Evolutionary conservation across 306 rosid genomes (phyloP), one percentile per base, ranked within the genome.

Genomic region (Lathyrus sativus): DNA sequence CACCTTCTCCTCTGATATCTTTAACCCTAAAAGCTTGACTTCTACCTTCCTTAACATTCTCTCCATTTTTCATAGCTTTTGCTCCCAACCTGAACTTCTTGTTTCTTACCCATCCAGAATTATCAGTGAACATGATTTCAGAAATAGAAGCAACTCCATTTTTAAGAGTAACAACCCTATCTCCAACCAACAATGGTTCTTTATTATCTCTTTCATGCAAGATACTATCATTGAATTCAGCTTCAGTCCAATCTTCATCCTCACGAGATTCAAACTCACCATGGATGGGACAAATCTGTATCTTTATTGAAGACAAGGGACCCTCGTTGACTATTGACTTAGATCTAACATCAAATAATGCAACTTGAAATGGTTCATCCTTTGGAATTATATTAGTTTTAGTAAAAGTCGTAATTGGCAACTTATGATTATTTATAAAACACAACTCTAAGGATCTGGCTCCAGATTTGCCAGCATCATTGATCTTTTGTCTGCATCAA

Each of bases 1-100:
- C 60, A 88, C 95, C 0, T 57, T 88, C 90, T 65, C 95, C 96
- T 0, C 95, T 73, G 60, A 66, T 82, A 68, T 90, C 92, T 65
- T 81, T 88, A 29, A 90, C 95, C 35, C 50, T 35, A 41, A 90
- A 83, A 26, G 88, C 57, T 31, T 78, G 83, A 66, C 90, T 88
- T 73, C 42, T 79, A 19, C 88, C 86, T 57, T 80, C 96, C 75
- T 82, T 84, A 13, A 90, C 62, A 3, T 65, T 42, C 33, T 63
- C 77, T 44, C 69, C 81, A 7, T 3, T 59, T 54, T 68, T 54
- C 45, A 58, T 76, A 33, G 41, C 78, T 75, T 49, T 82, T 67
- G 75, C 91, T 71, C 89, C 97, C 48, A 90, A 45, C 63, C 87
- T 77, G 68, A 90, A 88, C 71, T 1, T 86, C n/a, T 83, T 10